phyloP scores from a whole-genome alignment of 169 alveolate species.

The Cryptosporidium sp. region DNA sequence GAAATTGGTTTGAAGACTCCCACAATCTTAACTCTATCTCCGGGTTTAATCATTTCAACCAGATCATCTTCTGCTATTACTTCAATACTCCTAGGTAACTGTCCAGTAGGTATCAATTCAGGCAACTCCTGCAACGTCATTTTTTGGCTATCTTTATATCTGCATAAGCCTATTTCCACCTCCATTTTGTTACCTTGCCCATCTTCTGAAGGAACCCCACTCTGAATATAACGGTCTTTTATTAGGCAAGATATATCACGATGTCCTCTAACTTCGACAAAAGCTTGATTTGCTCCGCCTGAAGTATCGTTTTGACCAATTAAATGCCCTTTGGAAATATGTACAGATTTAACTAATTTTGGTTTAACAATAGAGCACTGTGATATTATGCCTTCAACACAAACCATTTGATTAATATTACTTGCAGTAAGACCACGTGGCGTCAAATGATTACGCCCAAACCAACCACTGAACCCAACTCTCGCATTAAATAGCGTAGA shows the following conservation, averaged over 20 bases:
- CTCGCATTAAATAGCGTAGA: constrained; percentile 80
- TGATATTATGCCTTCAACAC: constrained; percentile 97
- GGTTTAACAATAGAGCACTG: constrained; percentile 94
- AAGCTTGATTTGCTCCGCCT: constrained; percentile 25
- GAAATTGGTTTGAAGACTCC: constrained; percentile 95
- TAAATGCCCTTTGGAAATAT: constrained; percentile 80
- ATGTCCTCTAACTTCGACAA: constrained; percentile 78
- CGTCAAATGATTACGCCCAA: constrained; percentile 95
- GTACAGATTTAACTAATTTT: constrained; percentile 89
- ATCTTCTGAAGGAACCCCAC: constrained; percentile 86
- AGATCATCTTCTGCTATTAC: constrained; percentile 94
- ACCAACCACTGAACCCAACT: constrained; percentile 94
- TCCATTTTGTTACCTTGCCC: constrained; percentile 86
- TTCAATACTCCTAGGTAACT: constrained; percentile 96
- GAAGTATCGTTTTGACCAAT: constrained; percentile 78
- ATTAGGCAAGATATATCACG: constrained; percentile 67
- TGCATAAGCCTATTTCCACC: constrained; percentile 94
- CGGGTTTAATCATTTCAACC: constrained; percentile 91
- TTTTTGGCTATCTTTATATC: constrained; percentile 92
- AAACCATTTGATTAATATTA: constrained; percentile 91
- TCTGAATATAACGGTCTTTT: constrained; percentile 73
- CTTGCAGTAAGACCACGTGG: constrained; percentile 96
- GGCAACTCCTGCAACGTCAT: constrained; percentile 96
- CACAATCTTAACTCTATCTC: constrained; percentile 95
- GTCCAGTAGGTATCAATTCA: constrained; percentile 97